Evolutionary conservation across 495 filamentous ascomycete species (phyloP).

Genomic region (Penicillium argentinense): DNA sequence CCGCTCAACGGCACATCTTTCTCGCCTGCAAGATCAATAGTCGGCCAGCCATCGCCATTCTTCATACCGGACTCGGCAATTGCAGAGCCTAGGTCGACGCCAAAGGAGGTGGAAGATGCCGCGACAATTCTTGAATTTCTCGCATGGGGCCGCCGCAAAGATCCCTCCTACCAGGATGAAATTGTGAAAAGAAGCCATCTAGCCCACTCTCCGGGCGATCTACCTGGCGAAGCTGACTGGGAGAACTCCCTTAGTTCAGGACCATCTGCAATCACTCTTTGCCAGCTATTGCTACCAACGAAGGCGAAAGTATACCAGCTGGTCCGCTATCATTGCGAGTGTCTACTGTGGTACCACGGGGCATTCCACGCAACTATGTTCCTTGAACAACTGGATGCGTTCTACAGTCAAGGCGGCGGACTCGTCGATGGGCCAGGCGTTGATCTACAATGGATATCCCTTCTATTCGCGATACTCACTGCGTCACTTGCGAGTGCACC

Average conservation of each 20-base stretch:
- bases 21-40: conserved; percentile 2
- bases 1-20: conserved; percentile 1
- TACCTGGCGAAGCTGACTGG: conserved; percentile 17
- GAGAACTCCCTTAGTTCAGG: conserved; percentile 8
- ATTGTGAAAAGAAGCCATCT: conserved; percentile 19
- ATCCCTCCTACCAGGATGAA: conserved; percentile 32
- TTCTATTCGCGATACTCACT: conserved; percentile 41
- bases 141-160: conserved; percentile 43
- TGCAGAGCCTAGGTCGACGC: not conserved
- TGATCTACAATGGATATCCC: conserved; percentile 39
- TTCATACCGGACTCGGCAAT: not conserved
- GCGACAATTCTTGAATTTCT: conserved; percentile 47
- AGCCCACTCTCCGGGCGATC: conserved; percentile 22
- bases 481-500: conserved; percentile 39
- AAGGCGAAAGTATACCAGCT: conserved; percentile 31
- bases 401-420: conserved; percentile 28
- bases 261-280: conserved; percentile 8
- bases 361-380: conserved; percentile 37
- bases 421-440: conserved; percentile 17
- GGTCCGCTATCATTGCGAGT: conserved; percentile 37
- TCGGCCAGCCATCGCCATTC: not conserved
- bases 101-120: conserved; percentile 35
- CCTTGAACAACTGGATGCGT: conserved; percentile 25
- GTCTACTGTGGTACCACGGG: conserved; percentile 41
- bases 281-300: conserved; percentile 34